Base-by-base conservation (phyloP, 106 monocot species). In the Dendrobium nobile region DNA sequence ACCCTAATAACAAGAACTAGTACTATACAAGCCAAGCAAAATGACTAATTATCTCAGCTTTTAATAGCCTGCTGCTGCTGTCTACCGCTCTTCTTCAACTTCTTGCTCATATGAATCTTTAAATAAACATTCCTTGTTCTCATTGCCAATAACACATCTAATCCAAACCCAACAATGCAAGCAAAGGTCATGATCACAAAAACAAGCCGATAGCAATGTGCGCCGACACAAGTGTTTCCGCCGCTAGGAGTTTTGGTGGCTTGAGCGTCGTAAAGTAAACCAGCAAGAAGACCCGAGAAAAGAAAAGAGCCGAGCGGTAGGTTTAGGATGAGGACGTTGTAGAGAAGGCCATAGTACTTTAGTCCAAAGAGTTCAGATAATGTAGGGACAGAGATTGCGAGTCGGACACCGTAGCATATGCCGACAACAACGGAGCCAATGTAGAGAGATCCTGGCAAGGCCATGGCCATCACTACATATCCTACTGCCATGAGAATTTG, bases 231-330 rank as follows among this genome's bases (percentile, higher is more conserved):
- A 0, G 92, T 92, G 83, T 94, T 92, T 20, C 87, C 90, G 0
- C 92, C 93, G 0, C 84, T 86, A 0, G 80, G 59, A 0, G 82
- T 85, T 64, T 82, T 75, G 24, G 89, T 90, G 4, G 94, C 96
- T 81, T 94, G 72, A 0, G 92, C 81, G 56, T 97, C 96, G 18
- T 94, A 94, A 16, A 97, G 82, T 41, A 92, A 83, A 13, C 96
- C 96, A 0, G 96, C 94, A 5, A 97, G 87, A 45, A 97, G 90
- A 78, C 96, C 96, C 15, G 96, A 97, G 92, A 97, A 97, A 78
- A 97, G 94, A 85, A 97, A 97, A 47, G 96, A 97, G 9, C 96
- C 96, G 5, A 97, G 89, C 16, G 96, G 96, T 20, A 97, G 89
- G 80, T 97, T 97, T 24, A 97, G 86, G 73, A 97, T 97, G 75